Percentiles rank a stretch among this genome's conserved stretches.
These are phyloP conservation scores for Wakefieldia striispora DNA, from an alignment of 768 basidiomycete species.

Conservation along the genomic window DNA sequence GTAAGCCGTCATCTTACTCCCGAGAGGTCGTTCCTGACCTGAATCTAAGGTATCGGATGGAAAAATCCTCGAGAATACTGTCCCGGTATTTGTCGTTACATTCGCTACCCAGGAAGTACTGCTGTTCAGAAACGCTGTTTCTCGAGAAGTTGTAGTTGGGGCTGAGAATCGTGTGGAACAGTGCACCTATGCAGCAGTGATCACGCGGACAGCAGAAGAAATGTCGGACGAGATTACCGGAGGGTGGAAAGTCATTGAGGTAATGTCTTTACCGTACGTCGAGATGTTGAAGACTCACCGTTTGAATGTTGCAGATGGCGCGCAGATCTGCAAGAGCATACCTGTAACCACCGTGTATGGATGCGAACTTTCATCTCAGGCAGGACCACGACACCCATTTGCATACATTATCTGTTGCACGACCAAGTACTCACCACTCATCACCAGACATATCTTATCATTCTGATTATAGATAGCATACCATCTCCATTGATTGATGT, in stretches of 20 bases:
- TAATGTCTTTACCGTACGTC: conserved; percentile 35
- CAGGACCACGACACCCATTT: conserved; percentile 6
- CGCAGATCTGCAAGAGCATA: conserved; percentile 51
- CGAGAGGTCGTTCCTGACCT: conserved; percentile 1
- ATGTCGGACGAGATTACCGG: conserved; percentile 91
- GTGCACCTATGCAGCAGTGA: conserved; percentile 87
- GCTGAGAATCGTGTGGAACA: conserved; percentile 91
- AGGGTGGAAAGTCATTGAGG: conserved; percentile 98
- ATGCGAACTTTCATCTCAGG: neutral
- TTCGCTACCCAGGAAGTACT: conserved; percentile 95
- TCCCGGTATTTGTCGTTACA: conserved; percentile 88
- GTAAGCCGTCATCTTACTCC: conserved; percentile 44
- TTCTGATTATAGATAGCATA: conserved; percentile 23
- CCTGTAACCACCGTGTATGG: conserved; percentile 29
- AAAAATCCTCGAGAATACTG: conserved; percentile 85
- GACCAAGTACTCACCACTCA: conserved; percentile 32
- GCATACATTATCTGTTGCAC: conserved; percentile 18
- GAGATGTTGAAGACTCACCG: neutral
- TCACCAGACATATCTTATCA: conserved; percentile 30
- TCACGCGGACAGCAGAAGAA: conserved; percentile 87
- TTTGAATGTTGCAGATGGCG: conserved; percentile 41
- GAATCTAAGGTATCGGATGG: conserved; percentile 67
- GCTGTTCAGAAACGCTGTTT: conserved; percentile 86
- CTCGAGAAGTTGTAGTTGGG: conserved; percentile 83
- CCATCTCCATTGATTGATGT: conserved; percentile 1